Conservation (phyloP, 495 filamentous ascomycete genomes). For the Annulohypoxylon moriforme region DNA sequence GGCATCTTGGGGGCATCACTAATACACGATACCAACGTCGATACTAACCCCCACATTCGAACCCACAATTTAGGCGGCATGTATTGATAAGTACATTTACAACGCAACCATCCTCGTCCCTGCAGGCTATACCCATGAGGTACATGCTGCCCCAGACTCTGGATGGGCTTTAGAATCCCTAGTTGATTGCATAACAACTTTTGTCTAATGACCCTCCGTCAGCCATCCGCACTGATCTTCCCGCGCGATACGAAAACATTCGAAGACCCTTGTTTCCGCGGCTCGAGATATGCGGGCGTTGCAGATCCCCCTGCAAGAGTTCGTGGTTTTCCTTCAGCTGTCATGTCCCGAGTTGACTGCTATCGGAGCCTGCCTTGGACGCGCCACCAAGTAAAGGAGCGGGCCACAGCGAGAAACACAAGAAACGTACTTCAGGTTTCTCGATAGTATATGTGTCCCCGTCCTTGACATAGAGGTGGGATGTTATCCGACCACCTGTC, state of each 20-base stretch:
- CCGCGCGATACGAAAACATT: conserved; percentile 31
- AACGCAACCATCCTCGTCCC: conserved; percentile 11
- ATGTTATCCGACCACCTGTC: conserved; percentile 19
- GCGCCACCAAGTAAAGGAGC: conserved; percentile 16
- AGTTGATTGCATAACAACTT: conserved; percentile 30
- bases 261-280: conserved; percentile 32
- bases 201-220: conserved; percentile 28
- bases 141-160: conserved; percentile 16
- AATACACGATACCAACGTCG: conserved; percentile 20
- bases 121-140: conserved; percentile 26
- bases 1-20: conserved; percentile 27
- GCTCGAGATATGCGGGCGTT: conserved; percentile 28
- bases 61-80: conserved; percentile 22
- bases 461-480: conserved; percentile 14
- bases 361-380: conserved; percentile 8
- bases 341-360: conserved; percentile 30
- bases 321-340: conserved; percentile 27
- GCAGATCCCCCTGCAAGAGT: conserved; percentile 32
- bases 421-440: conserved; percentile 13
- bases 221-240: conserved; percentile 14
- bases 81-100: conserved; percentile 32
- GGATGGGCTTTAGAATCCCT: conserved; percentile 12
- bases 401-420: conserved; percentile 17
- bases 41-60: conserved; percentile 30
- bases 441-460: conserved; percentile 18